Base-by-base conservation (phyloP, 163 green algal genomes). In the Botryococcus braunii region DNA sequence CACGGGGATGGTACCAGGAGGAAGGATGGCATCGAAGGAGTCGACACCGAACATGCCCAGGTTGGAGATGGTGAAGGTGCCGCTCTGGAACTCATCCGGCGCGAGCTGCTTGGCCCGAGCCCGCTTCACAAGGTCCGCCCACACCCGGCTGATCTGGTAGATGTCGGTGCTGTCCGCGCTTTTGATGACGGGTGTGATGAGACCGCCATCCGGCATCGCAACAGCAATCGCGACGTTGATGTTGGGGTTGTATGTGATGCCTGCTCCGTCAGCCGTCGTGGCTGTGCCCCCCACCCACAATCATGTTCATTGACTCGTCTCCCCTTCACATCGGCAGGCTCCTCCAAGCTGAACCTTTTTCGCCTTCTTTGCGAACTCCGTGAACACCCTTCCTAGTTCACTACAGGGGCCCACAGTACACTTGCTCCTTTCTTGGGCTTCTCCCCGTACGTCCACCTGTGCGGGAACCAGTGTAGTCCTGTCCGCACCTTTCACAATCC, bases 51-150 rank as follows among this genome's bases (percentile, higher is more conserved):
- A 98, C 94, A 98, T 99, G 78, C 94, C 94, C 72, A 99, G 79
- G 86, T 99, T 99, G 74, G 85, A 96, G 73, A 99, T 92, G 62
- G 92, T 97, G 88, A 99, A 99, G 68, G 86, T 99, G 61, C 92
- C 94, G 63, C 71, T 85, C 68, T 75, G 89, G 83, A 88, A 95
- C 70, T 97, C 91, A 56, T 91, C 84, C n/a, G 91, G 89, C 56
- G 78, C 62, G 38, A 96, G 87, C 84, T 96, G 79, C 85, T 97
- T 97, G 65, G 46, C 72, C 37, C 94, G 85, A 1, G 93, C 92
- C 32, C 95, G 88, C 84, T 96, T 95, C 27, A 98, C 60, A 37
- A n/a, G n/a, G n/a, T 52, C 13, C 43, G 43, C 43, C 13, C 43
- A 17, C 43, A 17, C 13, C 43, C 13, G 43, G 43, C 43, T 52